These are phyloP conservation scores for Beauveria sp. DNA, from an alignment of 2,329 filamentous ascomycete species.

Conservation along the genomic window DNA sequence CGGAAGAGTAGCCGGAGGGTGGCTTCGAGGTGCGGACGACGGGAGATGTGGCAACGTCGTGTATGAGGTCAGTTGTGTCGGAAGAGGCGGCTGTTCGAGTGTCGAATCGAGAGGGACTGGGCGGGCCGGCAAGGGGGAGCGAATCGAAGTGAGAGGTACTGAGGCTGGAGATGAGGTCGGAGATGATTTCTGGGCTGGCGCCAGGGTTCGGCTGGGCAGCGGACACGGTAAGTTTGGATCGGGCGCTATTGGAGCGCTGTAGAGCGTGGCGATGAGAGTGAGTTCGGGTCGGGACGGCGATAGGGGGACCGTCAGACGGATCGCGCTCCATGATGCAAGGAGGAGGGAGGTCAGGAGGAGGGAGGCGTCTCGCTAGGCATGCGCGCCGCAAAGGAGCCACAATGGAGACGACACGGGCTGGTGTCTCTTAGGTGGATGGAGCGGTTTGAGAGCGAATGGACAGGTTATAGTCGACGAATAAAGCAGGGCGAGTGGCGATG, in stretches of 20 bases:
- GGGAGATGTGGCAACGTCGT: conserved; percentile 58
- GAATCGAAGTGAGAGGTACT: conserved; percentile 65
- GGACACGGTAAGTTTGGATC: conserved; percentile 14
- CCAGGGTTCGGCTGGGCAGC: conserved; percentile 25
- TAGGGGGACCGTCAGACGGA: conserved; percentile 4
- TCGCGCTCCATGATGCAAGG: conserved; percentile 6
- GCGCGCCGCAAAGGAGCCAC: background rate
- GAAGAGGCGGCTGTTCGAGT: conserved; percentile 20
- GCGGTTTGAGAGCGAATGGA: background rate
- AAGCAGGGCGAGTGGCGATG: background rate
- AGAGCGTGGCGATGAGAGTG: conserved; percentile 2
- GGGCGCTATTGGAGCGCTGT: conserved; percentile 3
- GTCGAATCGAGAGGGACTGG: conserved; percentile 20
- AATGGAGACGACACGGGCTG: background rate
- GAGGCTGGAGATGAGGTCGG: conserved; percentile 60
- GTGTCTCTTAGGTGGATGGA: background rate
- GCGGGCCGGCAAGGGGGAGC: conserved; percentile 33
- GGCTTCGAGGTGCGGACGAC: conserved; percentile 76
- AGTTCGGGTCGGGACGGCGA: conserved; percentile 5
- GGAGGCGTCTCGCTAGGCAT: background rate
- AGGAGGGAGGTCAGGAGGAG: background rate
- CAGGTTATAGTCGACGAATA: background rate
- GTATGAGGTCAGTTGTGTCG: conserved; percentile 43
- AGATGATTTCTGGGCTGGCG: conserved; percentile 62
- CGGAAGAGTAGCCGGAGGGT: conserved; percentile 61